phyloP scores from a whole-genome alignment of 371 early-diverging fungal species.

The Capillidium heterosporum region DNA sequence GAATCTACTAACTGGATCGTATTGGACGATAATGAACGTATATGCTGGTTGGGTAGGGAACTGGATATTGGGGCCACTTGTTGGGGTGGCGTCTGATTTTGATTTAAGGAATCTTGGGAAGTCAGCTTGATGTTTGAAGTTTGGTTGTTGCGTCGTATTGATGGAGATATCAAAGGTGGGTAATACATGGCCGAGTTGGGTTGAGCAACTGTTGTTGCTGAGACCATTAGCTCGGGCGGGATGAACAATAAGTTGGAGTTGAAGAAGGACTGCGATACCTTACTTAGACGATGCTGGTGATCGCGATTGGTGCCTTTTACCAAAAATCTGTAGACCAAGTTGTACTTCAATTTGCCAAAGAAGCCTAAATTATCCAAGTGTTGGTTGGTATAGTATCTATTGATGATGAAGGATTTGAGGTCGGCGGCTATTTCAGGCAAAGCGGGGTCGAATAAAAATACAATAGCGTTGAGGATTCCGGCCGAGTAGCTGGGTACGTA shows the following conservation, averaged over 20 bases:
- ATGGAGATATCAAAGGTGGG: no score
- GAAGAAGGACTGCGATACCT: slow-evolving; percentile 1
- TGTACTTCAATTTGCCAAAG: not conserved
- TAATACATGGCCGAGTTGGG: no score
- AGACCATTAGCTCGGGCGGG: slow-evolving; percentile 5
- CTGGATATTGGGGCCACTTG: no score
- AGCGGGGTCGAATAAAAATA: slow-evolving; percentile 6
- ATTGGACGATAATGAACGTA: no score
- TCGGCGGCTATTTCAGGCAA: slow-evolving; percentile 2
- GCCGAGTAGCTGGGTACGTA: slow-evolving; percentile 6
- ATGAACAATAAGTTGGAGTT: not conserved
- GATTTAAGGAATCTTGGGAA: no score
- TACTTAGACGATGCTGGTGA: not conserved
- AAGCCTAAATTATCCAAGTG: not conserved
- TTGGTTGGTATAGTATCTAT: not conserved
- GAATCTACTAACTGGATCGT: no score
- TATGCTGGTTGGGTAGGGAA: no score
- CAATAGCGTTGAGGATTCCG: slow-evolving; percentile 1
- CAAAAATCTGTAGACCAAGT: not conserved
- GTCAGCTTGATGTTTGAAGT: no score
- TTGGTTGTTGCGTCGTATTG: no score
- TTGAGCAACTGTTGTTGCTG: not conserved
- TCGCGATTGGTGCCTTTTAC: not conserved
- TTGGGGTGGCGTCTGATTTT: no score
- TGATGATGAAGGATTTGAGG: not conserved